Base-by-base conservation (phyloP, 2,329 filamentous ascomycete species). In the Gnomoniopsis smithogilvyi region DNA sequence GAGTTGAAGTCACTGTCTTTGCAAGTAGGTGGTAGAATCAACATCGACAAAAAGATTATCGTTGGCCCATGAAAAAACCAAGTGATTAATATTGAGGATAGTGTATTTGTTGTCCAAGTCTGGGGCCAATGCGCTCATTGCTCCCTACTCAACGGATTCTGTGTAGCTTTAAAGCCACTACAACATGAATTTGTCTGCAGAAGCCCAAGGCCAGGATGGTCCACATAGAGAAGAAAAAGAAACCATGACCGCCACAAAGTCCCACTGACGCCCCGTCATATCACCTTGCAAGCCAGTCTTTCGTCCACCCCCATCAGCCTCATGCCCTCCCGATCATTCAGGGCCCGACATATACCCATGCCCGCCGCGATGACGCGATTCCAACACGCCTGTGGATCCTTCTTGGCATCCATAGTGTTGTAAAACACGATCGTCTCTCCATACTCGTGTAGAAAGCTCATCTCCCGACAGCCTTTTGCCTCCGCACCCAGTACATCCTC, bases 391-490 rank as follows among this genome's bases (percentile, higher is more conserved):
- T 19, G 33, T 41, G 58, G 50, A 17, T 58, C 47, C 21, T 22
- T 43, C 17, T 52, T 41, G 64, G 64, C 65, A 56, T 65, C 65
- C 41, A 62, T 63, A 36, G 54, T 62, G 21, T 66, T 64, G 47
- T 64, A 60, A 26, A 68, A 52, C 10, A 65, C 65, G 6, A 73
- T 64, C 6, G 64, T 65, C 62, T 71, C 70, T 17, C 67, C 65
- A 66, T 69, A 73, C 19, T 62, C 64, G 7, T 72, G 55, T 30
- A 73, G 59, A 4, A 60, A 54, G 12, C 57, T 62, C 69, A 74
- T 73, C 47, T 64, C 67, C n/a, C 64, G 63, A 47, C 67, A 64
- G 12, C 68, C 67, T 46, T 62, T 34, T 15, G 65, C 65, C 63
- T 73, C 70, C 15, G 68, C 62, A 34, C 65, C 64, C 33, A 68